Conservation (phyloP, 2,329 filamentous ascomycete genomes). For the Paraphoma chrysanthemicola region DNA sequence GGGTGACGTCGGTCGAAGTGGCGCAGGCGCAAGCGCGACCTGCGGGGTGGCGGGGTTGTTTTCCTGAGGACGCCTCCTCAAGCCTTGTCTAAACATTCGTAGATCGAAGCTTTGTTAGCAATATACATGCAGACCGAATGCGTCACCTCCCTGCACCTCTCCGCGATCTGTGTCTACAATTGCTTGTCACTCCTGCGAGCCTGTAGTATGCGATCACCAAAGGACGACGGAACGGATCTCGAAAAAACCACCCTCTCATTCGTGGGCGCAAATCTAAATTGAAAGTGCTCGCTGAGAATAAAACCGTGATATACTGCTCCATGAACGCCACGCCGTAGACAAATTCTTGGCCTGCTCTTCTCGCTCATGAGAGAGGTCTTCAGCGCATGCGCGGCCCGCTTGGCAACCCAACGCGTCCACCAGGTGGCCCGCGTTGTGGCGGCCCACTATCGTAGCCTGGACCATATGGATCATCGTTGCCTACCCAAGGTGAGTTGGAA, state of each 20-base stretch:
- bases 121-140: too few relatives aligned
- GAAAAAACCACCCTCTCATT: not conserved
- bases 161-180: too few relatives aligned
- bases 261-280: not conserved
- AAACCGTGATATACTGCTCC: not conserved
- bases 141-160: too few relatives aligned
- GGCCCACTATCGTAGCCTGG: constrained; percentile 31
- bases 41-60: too few relatives aligned
- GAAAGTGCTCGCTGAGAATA: not conserved
- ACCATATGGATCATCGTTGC: constrained; percentile 42
- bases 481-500: constrained; percentile 42
- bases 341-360: not conserved
- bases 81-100: too few relatives aligned
- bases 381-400: constrained; percentile 49
- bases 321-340: constrained; percentile 1
- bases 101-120: too few relatives aligned
- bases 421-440: constrained; percentile 33
- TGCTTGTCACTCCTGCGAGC: too few relatives aligned
- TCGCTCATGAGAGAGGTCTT: not conserved
- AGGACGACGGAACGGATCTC: too few relatives aligned
- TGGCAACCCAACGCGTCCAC: constrained; percentile 46
- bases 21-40: constrained; percentile 3
- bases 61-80: too few relatives aligned
- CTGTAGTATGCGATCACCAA: too few relatives aligned
- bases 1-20: constrained; percentile 14